Conservation (phyloP, 176 grass and related monocot species). For the Phoenix roebelenii region DNA sequence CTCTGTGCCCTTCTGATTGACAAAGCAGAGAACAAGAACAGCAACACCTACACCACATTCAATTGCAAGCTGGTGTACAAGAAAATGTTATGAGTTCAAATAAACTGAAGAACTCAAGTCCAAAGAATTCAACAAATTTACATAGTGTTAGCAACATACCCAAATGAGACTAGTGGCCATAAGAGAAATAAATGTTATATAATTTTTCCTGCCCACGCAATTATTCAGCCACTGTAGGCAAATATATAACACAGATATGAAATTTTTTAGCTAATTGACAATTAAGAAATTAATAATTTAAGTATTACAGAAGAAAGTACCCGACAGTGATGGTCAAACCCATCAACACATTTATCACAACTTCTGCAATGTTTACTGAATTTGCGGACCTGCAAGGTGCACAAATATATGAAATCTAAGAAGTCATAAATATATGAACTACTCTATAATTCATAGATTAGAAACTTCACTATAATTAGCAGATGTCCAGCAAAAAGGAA, state of each 20-base stretch:
- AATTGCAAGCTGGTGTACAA: constrained; percentile 64
- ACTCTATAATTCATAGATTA: too few relatives aligned
- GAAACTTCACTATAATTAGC: too few relatives aligned
- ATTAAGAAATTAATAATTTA: constrained; percentile 11
- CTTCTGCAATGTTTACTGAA: constrained; percentile 99
- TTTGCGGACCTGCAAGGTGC: constrained; percentile 51
- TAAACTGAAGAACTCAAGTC: too few relatives aligned
- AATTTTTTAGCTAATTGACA: constrained; percentile 8
- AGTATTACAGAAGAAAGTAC: constrained; percentile 26
- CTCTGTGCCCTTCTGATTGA: constrained; percentile 42
- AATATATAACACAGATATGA: constrained; percentile 25
- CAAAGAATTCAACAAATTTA: too few relatives aligned
- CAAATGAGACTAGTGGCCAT: constrained; percentile 91
- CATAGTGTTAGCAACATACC: constrained; percentile 32
- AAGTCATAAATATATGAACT: not conserved
- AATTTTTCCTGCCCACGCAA: constrained; percentile 95
- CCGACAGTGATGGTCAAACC: constrained; percentile 98
- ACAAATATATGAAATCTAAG: not conserved
- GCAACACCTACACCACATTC: constrained; percentile 81
- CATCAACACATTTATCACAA: constrained; percentile 98
- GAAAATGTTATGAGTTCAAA: too few relatives aligned
- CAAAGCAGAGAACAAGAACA: constrained; percentile 81
- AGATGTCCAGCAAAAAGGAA: too few relatives aligned
- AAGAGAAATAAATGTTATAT: constrained; percentile 75
- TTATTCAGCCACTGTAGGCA: constrained; percentile 93